Conservation (phyloP, 2,329 filamentous ascomycete genomes). For the Fusarium tricinctum region DNA sequence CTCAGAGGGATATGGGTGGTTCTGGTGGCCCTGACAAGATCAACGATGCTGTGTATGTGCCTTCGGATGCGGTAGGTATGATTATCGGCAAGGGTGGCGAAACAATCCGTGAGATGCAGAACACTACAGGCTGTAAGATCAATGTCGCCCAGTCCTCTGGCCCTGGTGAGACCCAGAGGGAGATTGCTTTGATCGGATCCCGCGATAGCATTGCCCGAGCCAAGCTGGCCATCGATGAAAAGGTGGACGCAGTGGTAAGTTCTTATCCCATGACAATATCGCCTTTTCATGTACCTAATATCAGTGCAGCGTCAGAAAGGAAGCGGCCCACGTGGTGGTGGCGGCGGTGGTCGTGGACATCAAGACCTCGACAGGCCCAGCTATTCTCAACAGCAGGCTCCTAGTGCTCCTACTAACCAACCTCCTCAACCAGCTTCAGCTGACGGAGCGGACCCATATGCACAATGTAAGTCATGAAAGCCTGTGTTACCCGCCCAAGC, state of each 20-base stretch:
- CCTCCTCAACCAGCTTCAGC: slow-evolving; percentile 61
- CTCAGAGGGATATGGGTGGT: slow-evolving; percentile 56
- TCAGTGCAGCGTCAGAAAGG: slow-evolving; percentile 66
- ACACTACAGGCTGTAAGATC: slow-evolving; percentile 90
- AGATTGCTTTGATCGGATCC: slow-evolving; percentile 87
- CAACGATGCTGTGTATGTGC: slow-evolving; percentile 86
- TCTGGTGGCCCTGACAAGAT: slow-evolving; percentile 73
- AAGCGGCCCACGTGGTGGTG: slow-evolving; percentile 54
- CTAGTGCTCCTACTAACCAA: slow-evolving; percentile 59
- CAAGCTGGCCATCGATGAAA: slow-evolving; percentile 89
- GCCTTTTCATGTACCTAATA: slow-evolving; percentile 48
- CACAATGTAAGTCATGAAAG: slow-evolving; percentile 71
- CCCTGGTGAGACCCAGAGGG: slow-evolving; percentile 82
- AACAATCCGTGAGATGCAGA: slow-evolving; percentile 95
- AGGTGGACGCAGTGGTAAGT: slow-evolving; percentile 88
- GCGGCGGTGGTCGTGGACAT: slow-evolving; percentile 59
- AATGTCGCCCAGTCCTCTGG: slow-evolving; percentile 88
- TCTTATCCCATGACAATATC: neutral
- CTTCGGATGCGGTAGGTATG: slow-evolving; percentile 94
- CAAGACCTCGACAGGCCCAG: slow-evolving; percentile 69
- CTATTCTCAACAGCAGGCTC: slow-evolving; percentile 65
- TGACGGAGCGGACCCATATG: slow-evolving; percentile 77
- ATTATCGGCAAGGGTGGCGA: slow-evolving; percentile 96
- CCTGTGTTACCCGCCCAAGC: neutral
- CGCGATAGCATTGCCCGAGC: slow-evolving; percentile 83